These are phyloP conservation scores for Aspergillus sp. DNA, from an alignment of 2,329 filamentous ascomycete genomes.

Conservation along the genomic window DNA sequence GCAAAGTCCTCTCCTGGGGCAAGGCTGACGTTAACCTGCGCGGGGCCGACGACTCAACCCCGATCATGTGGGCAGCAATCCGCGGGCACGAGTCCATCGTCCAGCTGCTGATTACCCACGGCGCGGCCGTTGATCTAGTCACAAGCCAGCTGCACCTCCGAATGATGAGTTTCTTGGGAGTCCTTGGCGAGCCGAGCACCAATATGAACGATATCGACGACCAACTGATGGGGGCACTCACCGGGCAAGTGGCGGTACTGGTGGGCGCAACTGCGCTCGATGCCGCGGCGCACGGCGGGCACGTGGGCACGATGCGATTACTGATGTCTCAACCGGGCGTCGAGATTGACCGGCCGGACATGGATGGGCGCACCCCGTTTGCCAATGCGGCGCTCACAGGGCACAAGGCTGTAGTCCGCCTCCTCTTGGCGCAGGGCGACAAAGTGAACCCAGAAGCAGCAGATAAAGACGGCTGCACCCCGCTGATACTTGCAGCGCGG, in stretches of 20 bases:
- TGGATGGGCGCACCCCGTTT: not conserved
- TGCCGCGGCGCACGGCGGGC: slow-evolving; percentile 7
- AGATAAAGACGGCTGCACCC: not conserved
- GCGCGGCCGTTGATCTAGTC: not conserved
- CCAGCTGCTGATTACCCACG: not conserved
- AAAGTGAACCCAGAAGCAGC: not conserved
- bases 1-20: not conserved
- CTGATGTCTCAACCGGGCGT: not conserved
- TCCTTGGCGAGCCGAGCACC: not conserved
- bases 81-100: not conserved
- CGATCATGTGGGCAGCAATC: not conserved
- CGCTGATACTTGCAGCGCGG: slow-evolving; percentile 3
- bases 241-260: not conserved
- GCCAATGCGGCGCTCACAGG: slow-evolving; percentile 4
- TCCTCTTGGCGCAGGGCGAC: not conserved
- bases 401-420: not conserved
- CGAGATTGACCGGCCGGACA: not conserved
- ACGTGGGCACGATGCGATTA: not conserved
- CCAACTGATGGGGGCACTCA: not conserved
- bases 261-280: slow-evolving; percentile 11
- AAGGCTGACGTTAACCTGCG: not conserved
- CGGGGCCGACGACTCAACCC: not conserved
- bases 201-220: not conserved
- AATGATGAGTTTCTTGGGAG: not conserved
- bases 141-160: not conserved